These are phyloP conservation scores for Gaeumannomyces sp. DNA, from an alignment of 2,329 filamentous ascomycete species.

Conservation along the genomic window DNA sequence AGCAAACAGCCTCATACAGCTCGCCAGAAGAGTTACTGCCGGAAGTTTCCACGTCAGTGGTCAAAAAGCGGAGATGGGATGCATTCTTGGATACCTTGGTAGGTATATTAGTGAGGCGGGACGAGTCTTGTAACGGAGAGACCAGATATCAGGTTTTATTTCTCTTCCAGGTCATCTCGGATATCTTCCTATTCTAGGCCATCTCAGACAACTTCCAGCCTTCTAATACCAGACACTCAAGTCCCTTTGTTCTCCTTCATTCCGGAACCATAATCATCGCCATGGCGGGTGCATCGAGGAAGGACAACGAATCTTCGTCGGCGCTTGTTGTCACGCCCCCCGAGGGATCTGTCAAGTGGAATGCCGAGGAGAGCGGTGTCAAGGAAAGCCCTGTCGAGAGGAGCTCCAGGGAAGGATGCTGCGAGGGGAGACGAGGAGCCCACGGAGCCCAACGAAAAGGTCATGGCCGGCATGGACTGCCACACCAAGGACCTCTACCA, in stretches of 20 bases:
- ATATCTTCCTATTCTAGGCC: no score
- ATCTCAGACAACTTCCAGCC: no score
- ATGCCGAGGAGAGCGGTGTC: slow-evolving; percentile 1
- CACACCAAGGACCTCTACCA: slow-evolving; percentile 15
- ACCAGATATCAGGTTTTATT: no score
- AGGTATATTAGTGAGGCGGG: no score
- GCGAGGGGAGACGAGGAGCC: slow-evolving; percentile 6
- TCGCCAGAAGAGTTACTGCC: no score
- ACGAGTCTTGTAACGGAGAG: no score
- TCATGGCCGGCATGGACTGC: slow-evolving; percentile 13
- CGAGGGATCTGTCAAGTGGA: slow-evolving; percentile 1
- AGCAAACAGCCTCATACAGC: no score
- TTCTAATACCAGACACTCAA: no score
- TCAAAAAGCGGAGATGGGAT: no score
- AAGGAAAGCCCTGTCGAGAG: neutral
- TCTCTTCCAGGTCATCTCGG: no score
- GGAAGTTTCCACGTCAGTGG: no score
- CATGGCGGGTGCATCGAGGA: slow-evolving; percentile 1
- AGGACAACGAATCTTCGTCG: slow-evolving; percentile 9
- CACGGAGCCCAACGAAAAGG: slow-evolving; percentile 9
- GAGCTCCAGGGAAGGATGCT: neutral
- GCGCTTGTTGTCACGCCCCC: slow-evolving; percentile 8
- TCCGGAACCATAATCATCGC: neutral
- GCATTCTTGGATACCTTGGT: no score
- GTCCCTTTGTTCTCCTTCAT: neutral